A percentile compares a stretch with the other conserved stretches of the same genome.
These are phyloP conservation scores for Carex arenaria DNA, from an alignment of 202 grass and related monocot genomes.

Conservation along the genomic window DNA sequence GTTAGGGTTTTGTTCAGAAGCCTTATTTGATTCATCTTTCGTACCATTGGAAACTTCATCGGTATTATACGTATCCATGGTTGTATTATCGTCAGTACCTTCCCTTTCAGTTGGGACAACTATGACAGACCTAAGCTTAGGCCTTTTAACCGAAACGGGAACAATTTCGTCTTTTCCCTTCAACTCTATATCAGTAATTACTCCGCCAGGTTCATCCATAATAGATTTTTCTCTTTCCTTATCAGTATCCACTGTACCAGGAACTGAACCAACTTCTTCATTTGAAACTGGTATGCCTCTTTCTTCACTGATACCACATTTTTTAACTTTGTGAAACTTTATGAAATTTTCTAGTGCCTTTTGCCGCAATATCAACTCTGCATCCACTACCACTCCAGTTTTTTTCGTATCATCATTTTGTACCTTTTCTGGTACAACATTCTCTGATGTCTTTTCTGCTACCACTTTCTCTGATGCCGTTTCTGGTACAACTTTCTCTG, in stretches of 20 bases:
- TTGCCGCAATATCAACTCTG: slow-evolving; percentile 75
- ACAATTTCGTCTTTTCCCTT: slow-evolving; percentile 10
- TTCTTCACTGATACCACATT: not conserved
- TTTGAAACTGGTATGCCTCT: not conserved
- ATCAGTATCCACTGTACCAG: slow-evolving; percentile 16
- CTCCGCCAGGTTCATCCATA: not conserved
- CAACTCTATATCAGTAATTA: slow-evolving; percentile 2
- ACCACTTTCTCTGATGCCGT: not conserved
- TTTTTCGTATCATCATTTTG: slow-evolving; percentile 26
- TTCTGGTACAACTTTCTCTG: slow-evolving; percentile 28
- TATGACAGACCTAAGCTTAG: slow-evolving; percentile 68
- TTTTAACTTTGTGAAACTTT: slow-evolving; percentile 46
- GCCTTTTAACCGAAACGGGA: not conserved
- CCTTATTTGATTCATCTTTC: slow-evolving; percentile 16
- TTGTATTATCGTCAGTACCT: slow-evolving; percentile 26
- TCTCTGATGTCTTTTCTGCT: slow-evolving; percentile 18
- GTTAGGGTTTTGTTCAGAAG: not conserved
- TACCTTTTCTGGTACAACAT: slow-evolving; percentile 28
- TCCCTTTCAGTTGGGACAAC: slow-evolving; percentile 43
- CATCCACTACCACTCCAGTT: slow-evolving; percentile 38
- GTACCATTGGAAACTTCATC: slow-evolving; percentile 27
- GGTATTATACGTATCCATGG: not conserved
- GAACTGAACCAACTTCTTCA: slow-evolving; percentile 7
- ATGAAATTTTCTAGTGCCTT: slow-evolving; percentile 85
- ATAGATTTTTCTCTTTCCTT: slow-evolving; percentile 30